Percentiles rank a stretch among this genome's conserved stretches.
These are phyloP conservation scores for Hexamita inflata DNA, from an alignment of 208 protist genomes.

Conservation along the genomic window DNA sequence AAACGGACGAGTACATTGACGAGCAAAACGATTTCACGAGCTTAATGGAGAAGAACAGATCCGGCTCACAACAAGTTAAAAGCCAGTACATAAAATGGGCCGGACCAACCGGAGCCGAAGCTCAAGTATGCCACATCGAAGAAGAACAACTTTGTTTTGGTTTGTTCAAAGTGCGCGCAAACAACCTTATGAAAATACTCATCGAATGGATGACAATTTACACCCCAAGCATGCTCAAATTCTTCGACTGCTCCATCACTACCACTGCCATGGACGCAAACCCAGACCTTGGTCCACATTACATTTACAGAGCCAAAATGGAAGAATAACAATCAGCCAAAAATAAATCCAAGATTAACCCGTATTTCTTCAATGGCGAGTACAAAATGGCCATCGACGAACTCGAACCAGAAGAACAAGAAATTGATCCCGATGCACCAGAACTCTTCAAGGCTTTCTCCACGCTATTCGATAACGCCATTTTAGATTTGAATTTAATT, in stretches of 20 bases:
- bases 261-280: background rate
- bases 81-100: background rate
- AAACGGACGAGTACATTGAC: background rate
- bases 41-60: background rate
- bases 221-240: background rate
- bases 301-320: no score
- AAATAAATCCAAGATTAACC: background rate
- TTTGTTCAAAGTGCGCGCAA: background rate
- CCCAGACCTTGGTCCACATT: background rate
- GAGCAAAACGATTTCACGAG: background rate
- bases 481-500: no score
- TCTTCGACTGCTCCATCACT: background rate
- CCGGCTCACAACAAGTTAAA: background rate
- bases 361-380: background rate
- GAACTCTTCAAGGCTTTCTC: no score
- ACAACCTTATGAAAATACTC: background rate
- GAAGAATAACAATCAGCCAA: no score
- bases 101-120: background rate
- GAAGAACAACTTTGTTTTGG: constrained; percentile 25
- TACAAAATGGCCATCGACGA: background rate
- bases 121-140: background rate
- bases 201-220: constrained; percentile 14
- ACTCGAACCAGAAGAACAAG: background rate
- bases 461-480: no score
- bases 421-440: no score